Evolutionary conservation across 768 basidiomycete species (phyloP), one percentile per base, ranked within the genome.

Genomic region (Cystobasidium ongulense): DNA sequence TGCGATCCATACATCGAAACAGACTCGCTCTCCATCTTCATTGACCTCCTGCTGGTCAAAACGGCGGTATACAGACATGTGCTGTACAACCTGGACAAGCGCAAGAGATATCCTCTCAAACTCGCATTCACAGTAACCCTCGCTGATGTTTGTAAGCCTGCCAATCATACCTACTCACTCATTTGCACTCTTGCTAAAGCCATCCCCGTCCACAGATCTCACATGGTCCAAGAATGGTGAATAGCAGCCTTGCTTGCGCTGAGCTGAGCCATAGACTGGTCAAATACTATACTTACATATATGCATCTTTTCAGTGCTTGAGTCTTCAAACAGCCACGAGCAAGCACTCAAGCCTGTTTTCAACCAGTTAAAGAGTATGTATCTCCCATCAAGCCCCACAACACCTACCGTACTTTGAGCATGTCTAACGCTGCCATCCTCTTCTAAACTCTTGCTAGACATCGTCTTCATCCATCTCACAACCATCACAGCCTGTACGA

Each of bases 41-140:
- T 71, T 8, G 68, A 71, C 54, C 68, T 71, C 54, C 31, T 71
- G 21, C 68, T 71, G 53, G 54, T 35, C 10, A 71, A 71, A 35
- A 54, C 13, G 13, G n/a, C 53, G 2, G 68, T 59, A n/a, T 71
- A 71, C 25, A 5, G 50, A 5, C 68, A 71, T 29, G 27, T 71
- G 36, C 53, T 71, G 7, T 43, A 43, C 36, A 71, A 71, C 46
- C 5, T 23, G 25, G 15, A 3, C 25, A 50, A 21, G 35, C 7
- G 8, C 25, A 36, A 18, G 23, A 67, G 31, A 36, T 21, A 39
- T 27, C 4, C 43, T 17, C 27, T 46, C 39, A 67, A 67, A 41
- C 65, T 67, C 41, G 65, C 11, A 4, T 23, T 67, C 46, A 67
- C 31, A 18, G 65, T 52, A 5, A 8, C 52, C 35, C 8, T 52